A percentile compares a stretch with the other conserved stretches of the same genome.
Evolutionary conservation across 768 basidiomycete genomes (phyloP).

Genomic region (Goffeauzyma gilvescens): DNA sequence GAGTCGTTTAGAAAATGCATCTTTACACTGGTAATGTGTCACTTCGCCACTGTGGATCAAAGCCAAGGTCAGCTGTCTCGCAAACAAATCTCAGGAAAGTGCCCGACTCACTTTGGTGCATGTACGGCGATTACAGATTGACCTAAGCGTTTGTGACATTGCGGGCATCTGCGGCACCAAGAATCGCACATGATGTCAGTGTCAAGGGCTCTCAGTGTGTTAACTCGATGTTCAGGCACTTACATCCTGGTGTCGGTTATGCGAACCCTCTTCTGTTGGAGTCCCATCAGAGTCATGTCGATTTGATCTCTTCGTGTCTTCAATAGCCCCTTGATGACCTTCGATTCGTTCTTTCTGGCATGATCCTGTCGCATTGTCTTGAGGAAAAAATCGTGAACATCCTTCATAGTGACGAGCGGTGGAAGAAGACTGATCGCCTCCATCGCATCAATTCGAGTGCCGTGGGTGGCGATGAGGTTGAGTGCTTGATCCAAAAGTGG

Average conservation of each 20-base stretch:
- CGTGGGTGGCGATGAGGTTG: constrained; percentile 68
- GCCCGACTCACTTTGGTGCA: constrained; percentile 48
- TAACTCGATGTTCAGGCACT: constrained; percentile 28
- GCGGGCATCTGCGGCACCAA: constrained; percentile 51
- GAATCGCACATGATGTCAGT: neutral
- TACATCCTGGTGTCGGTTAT: constrained; percentile 85
- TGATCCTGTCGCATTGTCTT: constrained; percentile 43
- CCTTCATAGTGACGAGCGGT: constrained; percentile 65
- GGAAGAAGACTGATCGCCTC: constrained; percentile 73
- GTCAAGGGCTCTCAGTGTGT: neutral
- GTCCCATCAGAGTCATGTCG: constrained; percentile 48
- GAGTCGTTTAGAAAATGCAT: constrained; percentile 37
- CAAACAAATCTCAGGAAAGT: neutral
- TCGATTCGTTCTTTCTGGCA: constrained; percentile 46
- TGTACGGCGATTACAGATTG: constrained; percentile 88
- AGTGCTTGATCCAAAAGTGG: constrained; percentile 53
- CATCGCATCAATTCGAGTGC: constrained; percentile 57
- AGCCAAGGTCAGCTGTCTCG: neutral
- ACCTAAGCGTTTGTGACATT: constrained; percentile 84
- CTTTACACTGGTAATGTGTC: constrained; percentile 89
- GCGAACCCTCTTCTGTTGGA: constrained; percentile 67
- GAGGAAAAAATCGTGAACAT: constrained; percentile 58
- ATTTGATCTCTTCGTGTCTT: constrained; percentile 62
- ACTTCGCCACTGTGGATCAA: constrained; percentile 57
- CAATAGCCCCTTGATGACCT: constrained; percentile 49